Evolutionary conservation across 2,329 filamentous ascomycete genomes (phyloP), one percentile per base, ranked within the genome.

Genomic region (Monosporascus sp.): DNA sequence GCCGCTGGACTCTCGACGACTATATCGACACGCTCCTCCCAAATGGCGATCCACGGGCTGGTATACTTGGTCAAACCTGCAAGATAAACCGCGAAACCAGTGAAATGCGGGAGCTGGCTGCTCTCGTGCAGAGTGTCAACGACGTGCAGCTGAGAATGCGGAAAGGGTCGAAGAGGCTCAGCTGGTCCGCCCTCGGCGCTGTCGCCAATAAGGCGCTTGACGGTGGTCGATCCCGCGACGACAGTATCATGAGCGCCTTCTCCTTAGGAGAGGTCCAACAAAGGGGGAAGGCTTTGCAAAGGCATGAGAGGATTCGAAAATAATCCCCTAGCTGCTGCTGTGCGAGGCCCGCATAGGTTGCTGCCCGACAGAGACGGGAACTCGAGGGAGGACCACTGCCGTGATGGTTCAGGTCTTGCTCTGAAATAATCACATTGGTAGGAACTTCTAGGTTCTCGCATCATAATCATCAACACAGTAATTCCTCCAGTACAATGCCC

Each of bases 51-150:
- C 51, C 56, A 8, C 51, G 56, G 18, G 48, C 48, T 4, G 60
- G 62, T 35, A 63, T 70, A 8, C 61, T 74, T 27, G 67, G 72
- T 55, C 62, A 64, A 48, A 55, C 65, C 51, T 67, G 74, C 60
- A 51, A 54, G 37, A 65, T 75, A 36, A 72, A 75, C 59, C 67
- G 70, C 47, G 71, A 74, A 52, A 61, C 70, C 27, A 72, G 69
- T 38, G 73, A 75, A 62, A 70, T 68, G 63, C 70, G 72, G 46
- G 72, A 74, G 63, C 67, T 74, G 39, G 67, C 70, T 0, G 72
- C 71, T 52, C 67, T 74, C 59, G 63, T 65, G 5, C 66, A 65
- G 53, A 67, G 69, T 54, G 60, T 68, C 20, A 57, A 58, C 31
- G 57, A 57, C 18, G 57, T 59, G 36, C 57, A 55, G 11, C 51